Evolutionary conservation across 176 grass and related monocot genomes (phyloP), one percentile per base, ranked within the genome.

Genomic region (Carex parvula): DNA sequence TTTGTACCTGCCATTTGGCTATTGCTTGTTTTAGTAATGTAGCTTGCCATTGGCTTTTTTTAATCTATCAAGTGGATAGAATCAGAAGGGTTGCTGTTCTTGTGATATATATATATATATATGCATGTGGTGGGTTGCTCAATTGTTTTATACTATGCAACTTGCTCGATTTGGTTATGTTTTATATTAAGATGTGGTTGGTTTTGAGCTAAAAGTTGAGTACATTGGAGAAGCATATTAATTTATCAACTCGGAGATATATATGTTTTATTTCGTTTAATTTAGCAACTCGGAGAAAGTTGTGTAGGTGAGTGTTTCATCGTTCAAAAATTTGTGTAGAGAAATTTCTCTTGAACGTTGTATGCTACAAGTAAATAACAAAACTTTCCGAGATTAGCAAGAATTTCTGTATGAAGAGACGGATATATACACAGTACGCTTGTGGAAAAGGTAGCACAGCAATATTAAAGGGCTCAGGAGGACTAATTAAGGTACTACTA

Each of bases 1-100:
- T 15, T n/a, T 83, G 37, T 81, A 64, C 80, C 46, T 48, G 46
- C 63, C 80, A 22, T 29, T 67, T 29, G 60, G 79, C 30, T 62
- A 17, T 81, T 81, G 79, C 79, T 81, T 63, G 79, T 81, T 81
- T 83, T 83, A 83, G 62, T 68, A 68, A 83, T 83, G 80, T 42
- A 83, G 80, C 80, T 83, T 42, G 62, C 60, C 80, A 44, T 83
- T 66, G 60, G 41, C 62, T 83, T 77, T 30, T 79, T 66, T 83
- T 83, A 67, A 68, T 82, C 41, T 50, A 48, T 67, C 80, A 68
- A 68, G 80, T 83, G 20, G 80, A 65, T 65, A 66, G 39, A 53
- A 83, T 83, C 20, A 52, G 60, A 67, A 83, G 41, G 62, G 62
- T 53, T 64, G 61, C 21, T 83, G 41, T 64, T n/a, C 42, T 53